These are phyloP conservation scores for Fusarium newnesense DNA, from an alignment of 2,329 filamentous ascomycete species.

Conservation along the genomic window DNA sequence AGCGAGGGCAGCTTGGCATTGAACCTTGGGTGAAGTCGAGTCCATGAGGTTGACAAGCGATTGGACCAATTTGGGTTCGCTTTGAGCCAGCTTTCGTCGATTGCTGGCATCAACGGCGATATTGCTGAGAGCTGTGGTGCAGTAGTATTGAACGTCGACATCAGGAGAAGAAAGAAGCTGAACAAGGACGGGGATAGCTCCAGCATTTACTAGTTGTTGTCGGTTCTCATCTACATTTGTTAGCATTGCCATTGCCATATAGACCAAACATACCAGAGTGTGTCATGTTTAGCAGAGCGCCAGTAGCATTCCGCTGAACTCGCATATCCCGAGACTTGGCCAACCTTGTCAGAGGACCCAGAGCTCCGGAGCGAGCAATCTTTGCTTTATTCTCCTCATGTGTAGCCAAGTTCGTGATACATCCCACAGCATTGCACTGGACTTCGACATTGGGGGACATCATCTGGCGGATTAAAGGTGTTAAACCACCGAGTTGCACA, in stretches of 20 bases:
- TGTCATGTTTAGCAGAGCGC: conserved; percentile 97
- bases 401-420: conserved; percentile 97
- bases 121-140: conserved; percentile 97
- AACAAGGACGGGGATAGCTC: conserved; percentile 96
- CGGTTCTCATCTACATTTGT: conserved; percentile 84
- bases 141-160: conserved; percentile 99
- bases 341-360: conserved; percentile 88
- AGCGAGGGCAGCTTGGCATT: conserved; percentile 95
- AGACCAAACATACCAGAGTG: conserved; percentile 80
- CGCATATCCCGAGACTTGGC: conserved; percentile 99
- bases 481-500: conserved; percentile 88
- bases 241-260: conserved; percentile 5
- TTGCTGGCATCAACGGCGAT: conserved; percentile 96
- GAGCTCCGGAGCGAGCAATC: conserved; percentile 92
- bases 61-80: conserved; percentile 90
- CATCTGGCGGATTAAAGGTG: conserved; percentile 96
- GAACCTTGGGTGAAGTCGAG: conserved; percentile 95
- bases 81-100: conserved; percentile 88
- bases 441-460: conserved; percentile 98
- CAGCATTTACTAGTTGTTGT: conserved; percentile 95
- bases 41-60: conserved; percentile 97
- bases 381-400: conserved; percentile 99
- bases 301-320: conserved; percentile 96
- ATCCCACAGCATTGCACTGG: conserved; percentile 98
- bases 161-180: conserved; percentile 92